Evolutionary conservation across 306 rosid genomes (phyloP), one percentile per base, ranked within the genome.

Genomic region (Vachellia collinsii): DNA sequence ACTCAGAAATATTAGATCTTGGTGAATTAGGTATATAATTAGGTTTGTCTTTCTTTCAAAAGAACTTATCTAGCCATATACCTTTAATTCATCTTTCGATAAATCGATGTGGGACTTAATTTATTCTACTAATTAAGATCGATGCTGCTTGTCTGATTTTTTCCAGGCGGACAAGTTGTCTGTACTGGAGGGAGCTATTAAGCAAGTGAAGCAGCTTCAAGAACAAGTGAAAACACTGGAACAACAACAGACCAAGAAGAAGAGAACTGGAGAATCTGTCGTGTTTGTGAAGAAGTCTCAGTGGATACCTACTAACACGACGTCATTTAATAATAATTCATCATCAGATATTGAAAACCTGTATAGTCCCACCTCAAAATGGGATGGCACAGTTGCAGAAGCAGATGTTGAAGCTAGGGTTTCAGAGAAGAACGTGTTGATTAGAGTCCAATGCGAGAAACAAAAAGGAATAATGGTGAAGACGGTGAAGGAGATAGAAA

Each of bases 321-420:
- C 38, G 38, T 59, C 3, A 16, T 22, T 22, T 22, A 11, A 23
- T 59, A 11, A 59, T 4, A 29, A 29, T 29, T 29, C 34, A 29
- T 29, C 34, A 29, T 29, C 34, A 29, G 34, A 29, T 29, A 29
- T 29, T 29, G 34, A 29, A 29, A 29, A 29, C 1, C 2, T 29
- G 34, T 29, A 29, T 29, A 29, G 34, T 29, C 34, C 34, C 34
- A 5, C 54, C 54, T 4, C 17, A 11, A 19, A 39, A 19, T 66
- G 29, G 20, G 19, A 66, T 13, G 9, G 22, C 17, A 17, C 5
- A 64, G 20, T 64, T 7, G 43, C 48, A 66, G 16, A 66, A 38
- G 93, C 91, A 0, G 90, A 93, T 44, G 88, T 93, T 11, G 93
- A 93, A 87, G 88, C 89, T 17, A 88, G 83, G 83, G 88, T 93